Evolutionary conservation across 78 protist genomes (phyloP).

Genomic region (Dictyostelium intermedium): DNA sequence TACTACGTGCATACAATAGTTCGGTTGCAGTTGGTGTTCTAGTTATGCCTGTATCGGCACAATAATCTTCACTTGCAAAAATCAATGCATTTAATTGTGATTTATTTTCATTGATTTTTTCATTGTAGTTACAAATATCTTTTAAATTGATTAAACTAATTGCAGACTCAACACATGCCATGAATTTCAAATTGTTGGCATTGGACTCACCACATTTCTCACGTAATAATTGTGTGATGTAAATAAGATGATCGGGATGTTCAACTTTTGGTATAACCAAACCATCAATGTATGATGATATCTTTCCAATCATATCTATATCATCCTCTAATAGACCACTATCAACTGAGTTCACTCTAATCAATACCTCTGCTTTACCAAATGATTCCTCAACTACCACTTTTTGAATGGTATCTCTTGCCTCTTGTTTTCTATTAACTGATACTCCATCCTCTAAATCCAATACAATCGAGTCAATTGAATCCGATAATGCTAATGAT

Average conservation of each 20-base stretch:
- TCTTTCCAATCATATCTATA: slow-evolving; percentile 2
- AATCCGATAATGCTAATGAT: slow-evolving; percentile 33
- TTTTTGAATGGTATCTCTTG: slow-evolving; percentile 58
- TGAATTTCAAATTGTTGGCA: slow-evolving; percentile 20
- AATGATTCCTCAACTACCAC: slow-evolving; percentile 22
- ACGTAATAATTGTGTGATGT: slow-evolving; percentile 6
- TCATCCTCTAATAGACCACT: slow-evolving; percentile 64
- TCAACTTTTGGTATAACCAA: slow-evolving; percentile 79
- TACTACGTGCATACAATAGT: slow-evolving; percentile 61
- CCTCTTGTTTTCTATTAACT: slow-evolving; percentile 64
- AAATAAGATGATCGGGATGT: slow-evolving; percentile 29
- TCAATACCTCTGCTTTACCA: slow-evolving; percentile 34
- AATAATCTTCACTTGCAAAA: slow-evolving; percentile 81
- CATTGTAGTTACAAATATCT: slow-evolving; percentile 42
- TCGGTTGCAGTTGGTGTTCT: slow-evolving; percentile 61
- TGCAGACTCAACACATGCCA: slow-evolving; percentile 79
- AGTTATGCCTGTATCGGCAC: slow-evolving; percentile 83
- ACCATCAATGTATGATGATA: slow-evolving; percentile 55
- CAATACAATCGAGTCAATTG: slow-evolving; percentile 69
- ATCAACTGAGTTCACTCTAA: slow-evolving; percentile 68
- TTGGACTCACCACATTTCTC: not conserved
- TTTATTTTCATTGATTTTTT: not conserved
- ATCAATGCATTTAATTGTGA: slow-evolving; percentile 49
- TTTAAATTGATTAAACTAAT: slow-evolving; percentile 5
- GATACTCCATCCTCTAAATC: slow-evolving; percentile 86